Base-by-base conservation (phyloP, 2,329 filamentous ascomycete genomes). In the Aurifilum marmelostoma region DNA sequence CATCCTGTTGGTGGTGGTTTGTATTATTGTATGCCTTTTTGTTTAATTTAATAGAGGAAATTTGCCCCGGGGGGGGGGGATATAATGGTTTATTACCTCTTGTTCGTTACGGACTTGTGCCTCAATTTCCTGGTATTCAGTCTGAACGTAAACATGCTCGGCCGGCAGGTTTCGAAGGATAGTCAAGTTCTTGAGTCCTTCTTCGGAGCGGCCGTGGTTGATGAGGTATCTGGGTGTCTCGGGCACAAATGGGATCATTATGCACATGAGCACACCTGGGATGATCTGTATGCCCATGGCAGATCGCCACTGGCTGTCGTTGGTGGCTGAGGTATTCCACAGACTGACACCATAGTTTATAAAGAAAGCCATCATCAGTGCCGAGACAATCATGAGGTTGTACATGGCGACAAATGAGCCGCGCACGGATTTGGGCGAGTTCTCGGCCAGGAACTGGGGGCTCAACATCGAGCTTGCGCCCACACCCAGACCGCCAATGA, bases 381-480 rank as follows among this genome's bases (percentile, higher is more conserved):
- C 77, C 2, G 77, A 63, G 29, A 80, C 75, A 62, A 81, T 80
- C 73, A 80, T 79, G 14, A 81, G 70, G 65, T 81, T 80, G 68
- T 81, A 82, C 0, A 78, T 75, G 6, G 80, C 79, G 1, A 80
- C 81, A 50, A 82, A 75, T 2, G 79, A 78, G 0, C 80, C 80
- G 65, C 80, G 77, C 21, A 82, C 75, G 9, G 77, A 78, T 64
- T 80, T 81, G 3, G 80, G 80, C 0, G 78, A 76, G 64, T 79
- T 81, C 67, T 83, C 81, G 1, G 79, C 77, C 0, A 82, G 75
- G 67, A 79, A 83, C 37, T 81, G 77, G 11, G 81, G 81, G 1
- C 79, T 78, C 56, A 81, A 67, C 76, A 81, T 80, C 21, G 77
- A 80, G 3, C 74, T 79, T 8, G 75, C 77, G 1, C 77, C 79